Evolutionary conservation across 805 yeast genomes (phyloP).

Genomic region (Pichia paraexigua): DNA sequence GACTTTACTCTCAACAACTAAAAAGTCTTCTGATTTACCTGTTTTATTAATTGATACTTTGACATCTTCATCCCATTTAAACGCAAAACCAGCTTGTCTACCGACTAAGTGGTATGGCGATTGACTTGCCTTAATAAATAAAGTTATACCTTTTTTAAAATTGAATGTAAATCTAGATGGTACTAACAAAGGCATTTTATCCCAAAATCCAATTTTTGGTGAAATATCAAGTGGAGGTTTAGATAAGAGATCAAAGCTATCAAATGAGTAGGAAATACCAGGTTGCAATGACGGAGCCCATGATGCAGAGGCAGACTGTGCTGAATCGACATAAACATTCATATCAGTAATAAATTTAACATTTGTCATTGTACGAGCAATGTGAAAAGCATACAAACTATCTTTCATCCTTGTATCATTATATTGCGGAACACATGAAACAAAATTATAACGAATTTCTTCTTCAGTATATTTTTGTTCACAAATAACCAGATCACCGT

Average conservation of each 20-base stretch:
- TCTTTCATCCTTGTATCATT: slow-evolving; percentile 25
- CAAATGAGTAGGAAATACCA: slow-evolving; percentile 51
- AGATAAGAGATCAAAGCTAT: slow-evolving; percentile 58
- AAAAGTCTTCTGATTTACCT: slow-evolving; percentile 39
- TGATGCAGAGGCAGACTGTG: slow-evolving; percentile 42
- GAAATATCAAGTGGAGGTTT: slow-evolving; percentile 66
- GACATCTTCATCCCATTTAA: slow-evolving; percentile 55
- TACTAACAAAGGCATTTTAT: slow-evolving; percentile 45
- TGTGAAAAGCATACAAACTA: slow-evolving; percentile 48
- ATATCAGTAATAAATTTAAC: slow-evolving; percentile 49
- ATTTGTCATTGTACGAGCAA: slow-evolving; percentile 57
- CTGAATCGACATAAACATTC: slow-evolving; percentile 36
- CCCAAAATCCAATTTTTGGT: slow-evolving; percentile 64
- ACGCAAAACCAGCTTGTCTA: slow-evolving; percentile 53
- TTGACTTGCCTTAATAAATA: slow-evolving; percentile 54
- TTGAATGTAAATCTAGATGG: slow-evolving; percentile 47
- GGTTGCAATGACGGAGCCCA: slow-evolving; percentile 63
- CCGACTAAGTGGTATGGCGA: slow-evolving; percentile 55
- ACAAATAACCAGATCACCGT: slow-evolving; percentile 48
- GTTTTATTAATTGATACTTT: slow-evolving; percentile 43
- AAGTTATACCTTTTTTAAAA: slow-evolving; percentile 43
- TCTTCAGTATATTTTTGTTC: slow-evolving; percentile 52
- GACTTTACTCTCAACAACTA: slow-evolving; percentile 45
- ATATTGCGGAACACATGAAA: slow-evolving; percentile 39
- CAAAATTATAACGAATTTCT: slow-evolving; percentile 34